Evolutionary conservation across 306 rosid species (phyloP).

Genomic region (Fragaria nilgerrensis): DNA sequence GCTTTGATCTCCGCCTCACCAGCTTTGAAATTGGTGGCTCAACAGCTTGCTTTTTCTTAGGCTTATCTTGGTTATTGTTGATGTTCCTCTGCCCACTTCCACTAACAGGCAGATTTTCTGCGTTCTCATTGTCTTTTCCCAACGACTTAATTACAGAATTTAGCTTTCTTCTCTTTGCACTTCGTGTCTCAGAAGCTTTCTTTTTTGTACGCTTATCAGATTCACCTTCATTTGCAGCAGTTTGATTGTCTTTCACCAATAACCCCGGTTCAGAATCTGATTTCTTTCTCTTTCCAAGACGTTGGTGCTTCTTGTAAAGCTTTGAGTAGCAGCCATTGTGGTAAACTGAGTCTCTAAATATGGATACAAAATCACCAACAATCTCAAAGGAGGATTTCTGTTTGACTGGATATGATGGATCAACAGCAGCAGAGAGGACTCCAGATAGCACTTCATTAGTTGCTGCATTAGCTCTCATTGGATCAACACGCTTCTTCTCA

Average conservation of each 20-base stretch:
- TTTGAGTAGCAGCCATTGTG: constrained; percentile 39
- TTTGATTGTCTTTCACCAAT: constrained; percentile 25
- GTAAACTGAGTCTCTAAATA: constrained; percentile 56
- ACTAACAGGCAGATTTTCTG: constrained; percentile 14
- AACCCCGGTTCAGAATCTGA: constrained; percentile 33
- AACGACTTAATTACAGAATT: constrained; percentile 33
- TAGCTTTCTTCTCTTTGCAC: constrained; percentile 49
- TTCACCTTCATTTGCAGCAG: constrained; percentile 18
- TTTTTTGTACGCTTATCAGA: constrained; percentile 20
- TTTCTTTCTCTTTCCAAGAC: constrained; percentile 56
- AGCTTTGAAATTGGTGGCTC: constrained; percentile 4
- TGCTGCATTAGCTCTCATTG: constrained; percentile 37
- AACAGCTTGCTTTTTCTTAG: constrained; percentile 9
- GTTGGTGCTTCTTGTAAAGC: constrained; percentile 29
- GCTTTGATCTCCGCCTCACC: constrained; percentile 4
- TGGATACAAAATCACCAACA: constrained; percentile 39
- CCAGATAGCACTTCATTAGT: constrained; percentile 39
- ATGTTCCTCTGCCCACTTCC: constrained; percentile 33
- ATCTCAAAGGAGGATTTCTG: constrained; percentile 30
- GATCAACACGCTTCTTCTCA: constrained; percentile 38
- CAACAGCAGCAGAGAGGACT: constrained; percentile 44
- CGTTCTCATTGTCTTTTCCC: constrained; percentile 26
- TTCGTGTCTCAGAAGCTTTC: constrained; percentile 19
- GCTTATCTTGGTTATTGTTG: constrained; percentile 27
- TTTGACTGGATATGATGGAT: constrained; percentile 31